Evolutionary conservation across 257 asterid genomes (phyloP), one percentile per base, ranked within the genome.

Genomic region (Knoxia roxburghii): DNA sequence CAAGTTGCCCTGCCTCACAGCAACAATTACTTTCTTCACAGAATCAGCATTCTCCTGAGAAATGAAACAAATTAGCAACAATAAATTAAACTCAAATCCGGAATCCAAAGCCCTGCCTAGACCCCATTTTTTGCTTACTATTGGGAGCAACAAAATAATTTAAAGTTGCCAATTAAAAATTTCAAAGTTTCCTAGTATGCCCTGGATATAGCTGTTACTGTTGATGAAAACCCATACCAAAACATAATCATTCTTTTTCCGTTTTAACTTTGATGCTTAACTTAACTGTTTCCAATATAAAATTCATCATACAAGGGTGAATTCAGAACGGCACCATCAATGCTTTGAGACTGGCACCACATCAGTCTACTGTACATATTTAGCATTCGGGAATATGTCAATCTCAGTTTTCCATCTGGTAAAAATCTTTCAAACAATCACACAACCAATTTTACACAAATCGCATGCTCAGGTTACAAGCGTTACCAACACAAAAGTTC

Each of bases 1-100:
- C 80, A 94, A 71, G 77, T 90, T 88, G 45, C 97, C 99, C 80
- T 94, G 99, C 82, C 85, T 90, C 76, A 94, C 96, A 18, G 99
- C 98, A 67, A 94, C 95, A 23, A 94, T 81, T 39, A 87, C 95
- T 76, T 82, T 85, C 74, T 77, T 79, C 32, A 30, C 85, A 3
- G 86, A 56, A 51, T 27, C 81, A 12, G 68, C 70, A 57, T 75
- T 72, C 60, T 67, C 95, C 97, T 88, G 87, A 65, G 70, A 76
- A 54, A 64, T 39, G 45, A 43, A 46, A 9, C 6, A 8, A 33
- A 6, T n/a, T 20, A 65, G 58, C 17, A 29, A 29, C 46, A n/a
- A n/a, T n/a, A n/a, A n/a, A n/a, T n/a, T 45, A 24, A 63, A 41
- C 7, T 15, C 20, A 43, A 59, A 23, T 39, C 46, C n/a, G 13